phyloP scores from a whole-genome alignment of 768 basidiomycete species.

The Rhodocollybia butyracea region DNA sequence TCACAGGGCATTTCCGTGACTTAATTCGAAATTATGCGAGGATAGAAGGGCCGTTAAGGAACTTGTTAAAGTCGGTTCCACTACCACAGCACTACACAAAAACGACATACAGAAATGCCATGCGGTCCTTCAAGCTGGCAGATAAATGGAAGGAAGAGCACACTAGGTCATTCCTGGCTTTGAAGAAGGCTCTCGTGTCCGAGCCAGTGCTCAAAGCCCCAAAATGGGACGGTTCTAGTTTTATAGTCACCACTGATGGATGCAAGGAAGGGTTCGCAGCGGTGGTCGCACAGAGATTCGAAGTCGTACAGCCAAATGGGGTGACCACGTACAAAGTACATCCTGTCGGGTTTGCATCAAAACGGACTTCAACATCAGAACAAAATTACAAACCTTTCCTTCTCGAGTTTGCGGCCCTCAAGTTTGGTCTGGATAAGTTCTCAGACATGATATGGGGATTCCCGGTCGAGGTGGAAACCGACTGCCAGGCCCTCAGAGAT shows the following conservation, averaged over 20 bases:
- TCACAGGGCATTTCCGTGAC: slow-evolving; percentile 11
- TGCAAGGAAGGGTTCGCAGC: slow-evolving; percentile 32
- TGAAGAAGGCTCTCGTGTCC: slow-evolving; percentile 27
- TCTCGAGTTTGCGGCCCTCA: too few species aligned
- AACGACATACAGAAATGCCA: too few species aligned
- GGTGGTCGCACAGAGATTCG: slow-evolving; percentile 23
- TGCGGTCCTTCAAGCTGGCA: background rate
- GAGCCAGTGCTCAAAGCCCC: slow-evolving; percentile 30
- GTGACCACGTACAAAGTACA: too few species aligned
- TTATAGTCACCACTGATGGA: slow-evolving; percentile 32
- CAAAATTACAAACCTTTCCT: too few species aligned
- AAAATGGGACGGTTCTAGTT: slow-evolving; percentile 27
- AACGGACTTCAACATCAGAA: too few species aligned
- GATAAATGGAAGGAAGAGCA: slow-evolving; percentile 19
- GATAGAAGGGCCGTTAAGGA: slow-evolving; percentile 15
- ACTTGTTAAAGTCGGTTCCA: slow-evolving; percentile 11
- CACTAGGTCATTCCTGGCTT: background rate
- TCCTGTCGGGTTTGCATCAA: too few species aligned
- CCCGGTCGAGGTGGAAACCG: slow-evolving; percentile 24
- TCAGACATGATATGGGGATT: slow-evolving; percentile 21
- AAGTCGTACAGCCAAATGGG: slow-evolving; percentile 17
- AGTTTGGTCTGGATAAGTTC: slow-evolving; percentile 26
- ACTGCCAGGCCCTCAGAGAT: slow-evolving; percentile 27
- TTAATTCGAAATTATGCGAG: slow-evolving; percentile 5
- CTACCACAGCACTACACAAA: background rate